Base-by-base conservation (phyloP, 129 eudicot genomes). In the Daucus carota region DNA sequence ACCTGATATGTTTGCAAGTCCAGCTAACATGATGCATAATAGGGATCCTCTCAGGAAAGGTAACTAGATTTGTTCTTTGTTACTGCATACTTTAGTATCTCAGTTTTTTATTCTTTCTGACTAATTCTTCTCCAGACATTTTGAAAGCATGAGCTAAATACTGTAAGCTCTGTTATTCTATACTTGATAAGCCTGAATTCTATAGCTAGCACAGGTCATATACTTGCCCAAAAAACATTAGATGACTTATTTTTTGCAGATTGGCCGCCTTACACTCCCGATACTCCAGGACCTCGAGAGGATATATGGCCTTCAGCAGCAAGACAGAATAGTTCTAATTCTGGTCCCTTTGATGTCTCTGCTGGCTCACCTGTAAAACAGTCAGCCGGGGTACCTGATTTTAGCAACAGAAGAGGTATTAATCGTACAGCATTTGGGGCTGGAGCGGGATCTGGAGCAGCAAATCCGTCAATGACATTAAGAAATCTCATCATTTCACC, bases 241-340 rank as follows among this genome's bases (percentile, higher is more conserved):
- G 97, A 89, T 85, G 79, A 89, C 96, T 90, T 86, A 93, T 81
- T 81, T 83, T 79, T 85, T 73, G 90, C 96, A 93, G 98, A 90
- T 87, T 86, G 97, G 88, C 84, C 86, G 88, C 85, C 84, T 83
- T 46, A 73, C 90, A 89, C 98, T 87, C 98, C 97, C 78, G 92
- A 87, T 73, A 93, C 98, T 84, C 97, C 98, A 93, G 98, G 98
- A 80, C 96, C 96, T 38, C 89, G 92, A 67, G 98, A 91, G 73
- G 96, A 89, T 69, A 81, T 88, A 52, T 93, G 98, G 98, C 90
- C 86, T 33, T 79, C 84, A 74, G 81, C 90, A 34, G 79, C 90
- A 26, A 84, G 98, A 84, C 97, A 91, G 77, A 87, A 84, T 81
- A 87, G 89, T 80, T 81, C 92, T 6, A 87, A 84, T 79, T 87